Evolutionary conservation across 495 filamentous ascomycete species (phyloP), one percentile per base, ranked within the genome.

Genomic region (Aspergillus homomorphus): DNA sequence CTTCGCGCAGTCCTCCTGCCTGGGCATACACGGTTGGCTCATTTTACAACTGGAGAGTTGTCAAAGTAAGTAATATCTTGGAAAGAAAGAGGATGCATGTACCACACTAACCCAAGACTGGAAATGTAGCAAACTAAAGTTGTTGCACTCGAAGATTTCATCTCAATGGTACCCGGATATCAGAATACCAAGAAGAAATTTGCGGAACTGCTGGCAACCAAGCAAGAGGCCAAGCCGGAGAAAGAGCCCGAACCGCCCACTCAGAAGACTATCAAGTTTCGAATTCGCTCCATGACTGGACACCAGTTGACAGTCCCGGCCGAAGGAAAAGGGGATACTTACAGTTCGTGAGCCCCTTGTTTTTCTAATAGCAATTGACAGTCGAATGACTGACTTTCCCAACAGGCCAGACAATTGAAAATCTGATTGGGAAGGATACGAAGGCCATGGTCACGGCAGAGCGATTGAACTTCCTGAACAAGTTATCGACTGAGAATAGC

Each of bases 11-110:
- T 23, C 59, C 59, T 1, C 24, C 59, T 6, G 49, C 38, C 1
- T 62, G 59, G 59, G 30, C 23, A 15, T 19, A 23, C 20, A 62
- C 59, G 4, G 59, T 62, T 0, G 59, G 23, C 14, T 53, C 46
- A 4, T 62, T 24, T 24, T 62, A 62, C 50, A 62, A 62, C 49
- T 62, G 59, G 59, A 19, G 59, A 19, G n/a, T 46, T 5, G 26
- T 57, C 4, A 50, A 57, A 43, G 59, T 61, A 48, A 7, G 45
- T n/a, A n/a, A n/a, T n/a, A n/a, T n/a, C n/a, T n/a, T n/a, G n/a
- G n/a, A n/a, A n/a, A n/a, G n/a, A n/a, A n/a, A n/a, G n/a, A n/a
- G n/a, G n/a, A n/a, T n/a, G n/a, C n/a, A n/a, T n/a, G n/a, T n/a
- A n/a, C n/a, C n/a, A n/a, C n/a, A n/a, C n/a, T n/a, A n/a, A n/a